Evolutionary conservation across 495 filamentous ascomycete genomes (phyloP).

Genomic region (Lasiosphaeris hirsuta): DNA sequence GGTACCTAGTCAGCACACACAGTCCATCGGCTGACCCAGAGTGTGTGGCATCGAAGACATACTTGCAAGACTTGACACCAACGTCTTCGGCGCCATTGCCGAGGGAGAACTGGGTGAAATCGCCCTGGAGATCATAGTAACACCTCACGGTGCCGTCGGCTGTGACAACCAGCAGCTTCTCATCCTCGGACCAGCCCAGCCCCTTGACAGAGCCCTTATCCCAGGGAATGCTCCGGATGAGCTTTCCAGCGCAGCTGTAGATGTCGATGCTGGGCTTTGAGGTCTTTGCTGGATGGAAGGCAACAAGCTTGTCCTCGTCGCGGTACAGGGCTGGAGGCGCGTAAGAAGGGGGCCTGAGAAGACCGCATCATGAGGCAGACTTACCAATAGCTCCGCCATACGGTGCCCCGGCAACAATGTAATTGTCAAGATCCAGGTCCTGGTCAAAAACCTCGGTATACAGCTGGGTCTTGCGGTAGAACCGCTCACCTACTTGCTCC

Average conservation of each 20-base stretch:
- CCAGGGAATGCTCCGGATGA: constrained; percentile 70
- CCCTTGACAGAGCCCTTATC: constrained; percentile 87
- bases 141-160: constrained; percentile 87
- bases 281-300: constrained; percentile 66
- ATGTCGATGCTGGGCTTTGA: constrained; percentile 86
- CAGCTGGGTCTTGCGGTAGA: constrained; percentile 88
- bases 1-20: no score
- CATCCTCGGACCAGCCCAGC: constrained; percentile 95
- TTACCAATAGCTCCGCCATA: constrained; percentile 90
- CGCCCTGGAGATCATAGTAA: constrained; percentile 87
- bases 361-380: constrained; percentile 17
- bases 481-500: constrained; percentile 86
- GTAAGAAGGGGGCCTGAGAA: neutral
- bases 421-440: constrained; percentile 92
- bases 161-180: constrained; percentile 84
- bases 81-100: constrained; percentile 86
- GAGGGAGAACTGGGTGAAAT: constrained; percentile 94
- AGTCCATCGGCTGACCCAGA: no score
- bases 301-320: constrained; percentile 78
- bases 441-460: constrained; percentile 91
- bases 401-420: constrained; percentile 87
- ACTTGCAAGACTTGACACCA: constrained; percentile 76
- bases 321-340: constrained; percentile 70
- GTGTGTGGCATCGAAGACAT: neutral
- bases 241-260: constrained; percentile 87